Conservation (phyloP, 257 asterid genomes). For the Ligustrum vulgare region DNA sequence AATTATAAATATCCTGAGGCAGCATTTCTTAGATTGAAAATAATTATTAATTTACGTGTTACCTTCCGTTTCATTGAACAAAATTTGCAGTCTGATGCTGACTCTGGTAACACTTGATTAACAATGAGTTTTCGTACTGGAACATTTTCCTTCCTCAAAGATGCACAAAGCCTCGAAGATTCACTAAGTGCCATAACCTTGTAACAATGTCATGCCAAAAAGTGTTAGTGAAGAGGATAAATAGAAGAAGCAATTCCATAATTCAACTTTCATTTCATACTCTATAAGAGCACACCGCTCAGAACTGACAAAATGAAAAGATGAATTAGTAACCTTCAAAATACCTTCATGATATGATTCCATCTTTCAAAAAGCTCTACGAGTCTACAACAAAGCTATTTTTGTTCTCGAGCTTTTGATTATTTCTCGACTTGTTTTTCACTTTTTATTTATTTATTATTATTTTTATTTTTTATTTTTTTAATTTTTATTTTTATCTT, state of each 20-base stretch:
- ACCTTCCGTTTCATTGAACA: slow-evolving; percentile 73
- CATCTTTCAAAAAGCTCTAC: background rate
- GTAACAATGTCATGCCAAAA: slow-evolving; percentile 19
- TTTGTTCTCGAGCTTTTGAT: background rate
- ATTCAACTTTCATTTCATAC: background rate
- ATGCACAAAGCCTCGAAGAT: slow-evolving; percentile 68
- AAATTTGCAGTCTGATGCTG: slow-evolving; percentile 71
- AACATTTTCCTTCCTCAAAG: slow-evolving; percentile 64
- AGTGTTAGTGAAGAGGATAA: background rate
- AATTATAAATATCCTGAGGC: background rate
- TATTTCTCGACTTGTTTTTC: background rate
- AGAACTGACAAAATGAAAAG: background rate
- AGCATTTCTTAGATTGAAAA: background rate
- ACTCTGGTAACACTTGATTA: slow-evolving; percentile 64
- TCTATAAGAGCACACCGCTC: background rate
- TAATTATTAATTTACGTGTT: slow-evolving; percentile 21
- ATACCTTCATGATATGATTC: background rate
- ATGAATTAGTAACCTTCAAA: background rate
- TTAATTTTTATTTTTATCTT: too few relatives aligned
- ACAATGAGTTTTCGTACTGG: slow-evolving; percentile 68
- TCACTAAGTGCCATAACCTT: slow-evolving; percentile 81
- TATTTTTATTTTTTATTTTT: too few relatives aligned
- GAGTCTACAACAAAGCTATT: background rate
- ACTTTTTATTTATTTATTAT: too few relatives aligned
- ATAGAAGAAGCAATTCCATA: background rate